These are phyloP conservation scores for Gaeumannomyces tritici DNA, from an alignment of 2,329 filamentous ascomycete genomes.

Conservation along the genomic window DNA sequence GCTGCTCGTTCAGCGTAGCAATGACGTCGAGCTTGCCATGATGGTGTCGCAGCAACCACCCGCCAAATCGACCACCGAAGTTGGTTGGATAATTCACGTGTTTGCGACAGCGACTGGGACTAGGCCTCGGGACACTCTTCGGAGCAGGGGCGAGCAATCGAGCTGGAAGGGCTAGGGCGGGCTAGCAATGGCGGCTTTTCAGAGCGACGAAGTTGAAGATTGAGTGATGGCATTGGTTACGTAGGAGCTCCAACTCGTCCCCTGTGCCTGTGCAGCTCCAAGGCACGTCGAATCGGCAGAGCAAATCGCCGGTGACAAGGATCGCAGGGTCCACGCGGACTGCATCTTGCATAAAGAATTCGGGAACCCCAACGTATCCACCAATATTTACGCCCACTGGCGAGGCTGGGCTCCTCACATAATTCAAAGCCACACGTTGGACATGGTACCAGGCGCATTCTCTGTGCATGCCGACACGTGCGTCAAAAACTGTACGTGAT, in stretches of 20 bases:
- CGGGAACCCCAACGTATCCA: background rate
- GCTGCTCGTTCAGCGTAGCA: slow-evolving; percentile 3
- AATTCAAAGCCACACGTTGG: no score
- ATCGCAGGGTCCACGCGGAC: background rate
- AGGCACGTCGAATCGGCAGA: background rate
- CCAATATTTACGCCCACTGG: no score
- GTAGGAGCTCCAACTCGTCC: background rate
- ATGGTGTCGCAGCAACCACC: background rate
- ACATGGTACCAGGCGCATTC: no score
- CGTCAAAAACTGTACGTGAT: no score
- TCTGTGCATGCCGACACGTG: no score
- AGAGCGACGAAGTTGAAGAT: background rate
- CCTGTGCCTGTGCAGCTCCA: background rate
- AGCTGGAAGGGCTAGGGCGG: background rate
- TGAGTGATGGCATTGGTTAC: background rate
- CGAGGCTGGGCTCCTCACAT: no score
- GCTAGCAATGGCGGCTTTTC: background rate
- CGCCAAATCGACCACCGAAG: background rate
- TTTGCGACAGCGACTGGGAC: background rate
- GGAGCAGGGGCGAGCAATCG: background rate
- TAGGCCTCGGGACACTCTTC: background rate
- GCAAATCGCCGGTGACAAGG: background rate
- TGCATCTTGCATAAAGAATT: background rate
- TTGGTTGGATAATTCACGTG: background rate
- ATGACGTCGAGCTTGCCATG: slow-evolving; percentile 2